A percentile compares a stretch with the other conserved stretches of the same genome.
Conservation (phyloP, 371 early-diverging fungal species). For the Mucor indicus region DNA sequence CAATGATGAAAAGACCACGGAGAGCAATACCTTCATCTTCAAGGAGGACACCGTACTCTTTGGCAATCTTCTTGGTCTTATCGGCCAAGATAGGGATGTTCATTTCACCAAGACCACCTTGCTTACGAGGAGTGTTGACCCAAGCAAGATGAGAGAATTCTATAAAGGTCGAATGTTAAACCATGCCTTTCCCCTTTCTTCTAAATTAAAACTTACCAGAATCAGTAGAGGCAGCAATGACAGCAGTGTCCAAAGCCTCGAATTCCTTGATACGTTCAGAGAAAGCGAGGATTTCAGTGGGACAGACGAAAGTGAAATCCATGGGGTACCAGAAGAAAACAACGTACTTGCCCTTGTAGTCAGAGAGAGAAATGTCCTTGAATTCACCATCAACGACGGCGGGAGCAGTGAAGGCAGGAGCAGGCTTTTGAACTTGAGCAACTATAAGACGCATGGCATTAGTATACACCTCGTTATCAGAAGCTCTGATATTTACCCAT, state of each 20-base stretch:
- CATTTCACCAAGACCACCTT: slow-evolving; percentile 81
- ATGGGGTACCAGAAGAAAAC: slow-evolving; percentile 50
- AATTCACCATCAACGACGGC: slow-evolving; percentile 77
- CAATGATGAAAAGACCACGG: slow-evolving; percentile 75
- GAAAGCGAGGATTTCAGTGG: slow-evolving; percentile 71
- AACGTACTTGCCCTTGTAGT: slow-evolving; percentile 81
- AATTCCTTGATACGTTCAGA: slow-evolving; percentile 68
- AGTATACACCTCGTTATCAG: too few relatives aligned
- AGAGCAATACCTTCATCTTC: slow-evolving; percentile 60
- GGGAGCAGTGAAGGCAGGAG: slow-evolving; percentile 76
- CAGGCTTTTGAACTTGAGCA: slow-evolving; percentile 51
- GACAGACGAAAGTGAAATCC: slow-evolving; percentile 63
- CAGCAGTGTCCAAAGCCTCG: slow-evolving; percentile 55
- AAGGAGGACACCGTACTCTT: slow-evolving; percentile 68
- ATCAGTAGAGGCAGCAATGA: slow-evolving; percentile 49
- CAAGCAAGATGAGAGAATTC: slow-evolving; percentile 59
- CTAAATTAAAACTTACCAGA: slow-evolving; percentile 30
- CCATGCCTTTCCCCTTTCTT: background rate
- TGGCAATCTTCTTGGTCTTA: slow-evolving; percentile 66
- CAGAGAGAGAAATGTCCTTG: slow-evolving; percentile 75
- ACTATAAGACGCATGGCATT: slow-evolving; percentile 11
- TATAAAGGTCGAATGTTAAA: background rate
- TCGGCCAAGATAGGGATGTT: slow-evolving; percentile 75
- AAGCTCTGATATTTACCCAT: background rate
- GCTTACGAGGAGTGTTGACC: slow-evolving; percentile 65